Base-by-base conservation (phyloP, 192 early-diverging fungal species). In the Backusella psychrophila region DNA sequence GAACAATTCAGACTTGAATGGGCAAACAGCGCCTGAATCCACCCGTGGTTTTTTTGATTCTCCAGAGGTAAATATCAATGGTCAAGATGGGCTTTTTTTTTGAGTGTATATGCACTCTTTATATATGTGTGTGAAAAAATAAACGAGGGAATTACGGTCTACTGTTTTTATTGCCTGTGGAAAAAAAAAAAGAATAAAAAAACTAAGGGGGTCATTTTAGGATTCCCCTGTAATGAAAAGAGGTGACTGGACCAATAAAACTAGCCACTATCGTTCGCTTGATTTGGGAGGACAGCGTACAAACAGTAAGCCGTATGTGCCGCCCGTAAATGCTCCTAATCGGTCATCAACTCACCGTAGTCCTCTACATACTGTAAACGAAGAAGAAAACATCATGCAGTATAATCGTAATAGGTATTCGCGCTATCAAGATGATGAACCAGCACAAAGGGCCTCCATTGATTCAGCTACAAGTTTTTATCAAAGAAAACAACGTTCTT, bases 21-120 rank as follows among this genome's bases (percentile, higher is more conserved):
- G 75, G n/a, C 82, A 83, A 53, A 83, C 82, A 29, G 82, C 82
- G 21, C 82, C 82, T 33, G 82, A 83, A 52, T 83, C 82, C 26
- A 83, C 82, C n/a, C 71, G 78, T 41, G 82, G 82, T 1, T 59
- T 83, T 35, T 83, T 83, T 67, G 82, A 74, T 74, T 36, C 70
- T 39, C 81, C 81, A 38, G 75, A 72, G 14, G 42, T 72, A 35
- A 52, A 71, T 77, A 66, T 26, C 31, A 46, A 59, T 29, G 23
- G 2, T 26, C 23, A 59, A 26, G 19, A 29, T 59, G 19, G n/a
- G n/a, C n/a, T 11, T 26, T 11, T 59, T 23, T 21, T 59, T 59
- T 59, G 56, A 12, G 56, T 59, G n/a, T 26, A 12, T 6, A 59
- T 59, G 56, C 23, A 59, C 46, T 49, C 46, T 59, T 26, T 59